Percentiles rank a stretch among this genome's conserved stretches.
Conservation (phyloP, 2,329 filamentous ascomycete species). For the Chaetomium sp. region DNA sequence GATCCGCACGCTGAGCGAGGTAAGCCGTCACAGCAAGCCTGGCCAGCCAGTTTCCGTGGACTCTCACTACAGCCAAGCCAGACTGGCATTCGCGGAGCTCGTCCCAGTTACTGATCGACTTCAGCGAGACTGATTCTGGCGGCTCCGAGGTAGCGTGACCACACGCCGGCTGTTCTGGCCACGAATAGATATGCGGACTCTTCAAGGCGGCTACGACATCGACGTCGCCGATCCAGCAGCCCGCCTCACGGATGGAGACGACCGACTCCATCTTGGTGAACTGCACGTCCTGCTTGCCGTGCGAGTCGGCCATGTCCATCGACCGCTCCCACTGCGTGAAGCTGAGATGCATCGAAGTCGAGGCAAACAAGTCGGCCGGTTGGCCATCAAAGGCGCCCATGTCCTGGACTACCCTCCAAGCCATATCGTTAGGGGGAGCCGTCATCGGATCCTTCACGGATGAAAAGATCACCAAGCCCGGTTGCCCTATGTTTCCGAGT, state of each 20-base stretch:
- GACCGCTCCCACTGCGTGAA: neutral
- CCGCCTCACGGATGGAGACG: neutral
- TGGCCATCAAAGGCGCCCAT: neutral
- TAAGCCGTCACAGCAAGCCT: slow-evolving; percentile 8
- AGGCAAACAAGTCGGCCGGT: neutral
- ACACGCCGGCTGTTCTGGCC: neutral
- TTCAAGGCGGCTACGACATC: neutral
- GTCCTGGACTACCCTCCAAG: neutral
- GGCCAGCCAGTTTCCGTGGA: slow-evolving; percentile 2
- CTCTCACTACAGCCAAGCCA: slow-evolving; percentile 1
- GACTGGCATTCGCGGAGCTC: slow-evolving; percentile 4
- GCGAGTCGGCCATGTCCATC: neutral
- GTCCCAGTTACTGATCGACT: slow-evolving; percentile 5
- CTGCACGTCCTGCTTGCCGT: neutral
- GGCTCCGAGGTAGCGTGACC: neutral
- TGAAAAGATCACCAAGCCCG: neutral
- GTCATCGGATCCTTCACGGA: neutral
- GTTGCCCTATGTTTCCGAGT: neutral
- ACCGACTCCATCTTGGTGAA: slow-evolving; percentile 1
- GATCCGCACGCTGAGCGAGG: neutral
- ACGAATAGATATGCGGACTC: neutral
- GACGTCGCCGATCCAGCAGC: neutral
- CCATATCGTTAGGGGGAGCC: neutral
- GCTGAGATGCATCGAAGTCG: neutral
- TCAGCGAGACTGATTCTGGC: neutral